A percentile compares a stretch with the other conserved stretches of the same genome.
Evolutionary conservation across 345 rosid species (phyloP).

Genomic region (Eucalyptus sideroxylon): DNA sequence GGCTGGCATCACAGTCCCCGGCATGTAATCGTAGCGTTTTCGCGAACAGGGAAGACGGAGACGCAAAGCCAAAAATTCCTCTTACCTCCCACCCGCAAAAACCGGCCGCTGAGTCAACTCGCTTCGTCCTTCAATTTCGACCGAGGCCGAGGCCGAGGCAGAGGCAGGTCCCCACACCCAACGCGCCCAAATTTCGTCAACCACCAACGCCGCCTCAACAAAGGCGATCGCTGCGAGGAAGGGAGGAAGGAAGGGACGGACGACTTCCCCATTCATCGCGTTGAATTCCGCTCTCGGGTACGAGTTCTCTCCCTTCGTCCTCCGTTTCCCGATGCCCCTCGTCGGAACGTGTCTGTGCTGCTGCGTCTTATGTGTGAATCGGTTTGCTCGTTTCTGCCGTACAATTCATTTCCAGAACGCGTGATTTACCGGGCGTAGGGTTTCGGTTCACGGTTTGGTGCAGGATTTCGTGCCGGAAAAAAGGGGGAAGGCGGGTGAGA

Average conservation of each 20-base stretch:
- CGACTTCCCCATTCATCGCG: background rate
- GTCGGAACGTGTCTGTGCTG: background rate
- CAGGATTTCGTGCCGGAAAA: background rate
- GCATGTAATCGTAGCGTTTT: background rate
- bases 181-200: background rate
- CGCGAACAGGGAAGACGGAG: background rate
- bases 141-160: too few species aligned
- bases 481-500: background rate
- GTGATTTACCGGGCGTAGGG: background rate
- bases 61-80: background rate
- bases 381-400: background rate
- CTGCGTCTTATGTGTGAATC: background rate
- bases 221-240: background rate
- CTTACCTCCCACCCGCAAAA: background rate
- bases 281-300: background rate
- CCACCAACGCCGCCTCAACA: background rate
- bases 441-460: background rate
- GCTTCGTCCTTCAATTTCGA: background rate
- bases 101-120: background rate
- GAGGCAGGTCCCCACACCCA: background rate
- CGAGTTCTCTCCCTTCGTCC: background rate
- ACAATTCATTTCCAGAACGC: background rate
- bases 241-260: background rate
- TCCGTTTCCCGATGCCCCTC: background rate
- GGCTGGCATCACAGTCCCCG: background rate